Conservation (phyloP, 1,284 basidiomycete genomes). For the Malassezia cuniculi region DNA sequence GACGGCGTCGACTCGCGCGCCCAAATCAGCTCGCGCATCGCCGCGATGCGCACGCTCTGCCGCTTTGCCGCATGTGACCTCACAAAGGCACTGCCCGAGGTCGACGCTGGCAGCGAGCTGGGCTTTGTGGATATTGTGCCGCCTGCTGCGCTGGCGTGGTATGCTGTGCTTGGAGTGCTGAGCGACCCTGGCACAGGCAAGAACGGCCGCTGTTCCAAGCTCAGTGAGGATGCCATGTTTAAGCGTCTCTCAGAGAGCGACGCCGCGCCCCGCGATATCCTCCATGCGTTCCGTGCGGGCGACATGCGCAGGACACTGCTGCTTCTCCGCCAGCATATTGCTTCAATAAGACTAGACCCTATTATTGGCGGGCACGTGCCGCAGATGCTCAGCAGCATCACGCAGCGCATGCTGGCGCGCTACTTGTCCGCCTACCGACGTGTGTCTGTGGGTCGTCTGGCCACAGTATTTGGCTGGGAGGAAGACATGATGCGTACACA, state of each 20-base stretch:
- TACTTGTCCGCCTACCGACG: slow-evolving; percentile 74
- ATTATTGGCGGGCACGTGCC: slow-evolving; percentile 52
- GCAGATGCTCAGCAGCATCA: slow-evolving; percentile 43
- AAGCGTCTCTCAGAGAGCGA: not conserved
- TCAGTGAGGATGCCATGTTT: slow-evolving; percentile 1
- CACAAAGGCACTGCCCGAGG: slow-evolving; percentile 9
- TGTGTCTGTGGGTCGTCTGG: slow-evolving; percentile 66
- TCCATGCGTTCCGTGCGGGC: slow-evolving; percentile 3
- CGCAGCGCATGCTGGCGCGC: slow-evolving; percentile 44
- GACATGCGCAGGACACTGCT: slow-evolving; percentile 11
- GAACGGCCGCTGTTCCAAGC: not conserved
- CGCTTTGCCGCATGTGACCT: slow-evolving; percentile 28
- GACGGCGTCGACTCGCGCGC: not conserved
- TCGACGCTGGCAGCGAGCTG: not conserved
- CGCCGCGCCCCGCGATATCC: slow-evolving; percentile 1
- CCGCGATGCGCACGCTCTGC: slow-evolving; percentile 4
- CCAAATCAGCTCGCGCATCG: slow-evolving; percentile 3
- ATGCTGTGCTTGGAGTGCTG: slow-evolving; percentile 8
- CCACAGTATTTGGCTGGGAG: slow-evolving; percentile 65
- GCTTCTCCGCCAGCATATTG: slow-evolving; percentile 45
- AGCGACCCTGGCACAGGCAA: not conserved
- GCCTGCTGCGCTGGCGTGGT: slow-evolving; percentile 4
- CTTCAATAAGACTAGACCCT: slow-evolving; percentile 63
- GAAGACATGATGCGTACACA: slow-evolving; percentile 51
- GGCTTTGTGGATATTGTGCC: slow-evolving; percentile 5